phyloP scores from a whole-genome alignment of 257 asterid genomes.

The Solanum okadae region DNA sequence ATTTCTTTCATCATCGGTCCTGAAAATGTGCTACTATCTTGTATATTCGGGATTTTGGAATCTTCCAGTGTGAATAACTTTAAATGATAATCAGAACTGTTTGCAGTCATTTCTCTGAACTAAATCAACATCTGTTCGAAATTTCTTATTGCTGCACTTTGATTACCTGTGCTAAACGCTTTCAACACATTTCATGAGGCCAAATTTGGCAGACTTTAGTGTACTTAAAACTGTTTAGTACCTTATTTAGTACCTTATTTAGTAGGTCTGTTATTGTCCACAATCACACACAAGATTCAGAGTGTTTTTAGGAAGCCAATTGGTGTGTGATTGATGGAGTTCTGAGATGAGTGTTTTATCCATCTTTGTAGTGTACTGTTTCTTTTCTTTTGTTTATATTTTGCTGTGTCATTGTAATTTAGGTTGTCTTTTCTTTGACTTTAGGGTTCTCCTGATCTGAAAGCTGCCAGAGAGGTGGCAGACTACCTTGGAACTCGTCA shows the following conservation, averaged over 20 bases:
- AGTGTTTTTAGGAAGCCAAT: neutral
- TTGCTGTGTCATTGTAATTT: neutral
- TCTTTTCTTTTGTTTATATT: neutral
- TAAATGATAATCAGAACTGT: neutral
- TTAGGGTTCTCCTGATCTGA: conserved; percentile 94
- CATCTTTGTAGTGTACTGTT: neutral
- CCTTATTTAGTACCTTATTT: neutral
- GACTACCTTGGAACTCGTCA: conserved; percentile 92
- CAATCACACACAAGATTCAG: neutral
- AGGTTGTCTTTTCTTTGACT: neutral
- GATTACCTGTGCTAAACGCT: neutral
- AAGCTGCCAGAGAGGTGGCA: conserved; percentile 97
- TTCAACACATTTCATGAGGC: neutral
- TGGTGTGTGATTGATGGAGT: neutral
- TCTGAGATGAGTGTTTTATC: neutral
- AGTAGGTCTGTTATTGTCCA: neutral
- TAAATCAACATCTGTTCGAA: neutral
- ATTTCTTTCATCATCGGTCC: neutral
- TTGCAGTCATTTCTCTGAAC: neutral
- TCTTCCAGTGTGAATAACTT: neutral
- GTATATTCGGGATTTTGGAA: neutral
- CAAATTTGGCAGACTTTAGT: neutral
- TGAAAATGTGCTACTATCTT: neutral
- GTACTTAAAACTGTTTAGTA: neutral
- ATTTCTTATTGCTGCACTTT: neutral